Evolutionary conservation across 1,139 yeast genomes (phyloP).

Genomic region (Lodderomyces jiufengensis): DNA sequence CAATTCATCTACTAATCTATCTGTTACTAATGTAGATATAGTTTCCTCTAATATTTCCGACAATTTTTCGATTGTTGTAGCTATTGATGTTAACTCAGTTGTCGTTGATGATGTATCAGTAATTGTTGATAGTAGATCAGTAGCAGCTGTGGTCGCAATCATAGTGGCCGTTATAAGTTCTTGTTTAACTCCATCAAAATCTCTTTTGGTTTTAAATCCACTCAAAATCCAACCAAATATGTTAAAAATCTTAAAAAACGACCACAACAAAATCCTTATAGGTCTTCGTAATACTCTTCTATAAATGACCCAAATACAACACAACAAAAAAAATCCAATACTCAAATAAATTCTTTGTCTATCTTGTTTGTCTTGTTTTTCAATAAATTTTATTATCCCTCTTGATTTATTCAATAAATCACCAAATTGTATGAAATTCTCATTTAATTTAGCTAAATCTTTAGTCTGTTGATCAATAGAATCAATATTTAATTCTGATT

Average conservation of each 20-base stretch:
- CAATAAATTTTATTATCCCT: constrained; percentile 58
- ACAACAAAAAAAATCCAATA: constrained; percentile 52
- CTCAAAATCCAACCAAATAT: constrained; percentile 28
- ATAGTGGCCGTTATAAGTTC: constrained; percentile 6
- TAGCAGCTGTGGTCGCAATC: constrained; percentile 5
- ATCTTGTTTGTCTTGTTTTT: constrained; percentile 64
- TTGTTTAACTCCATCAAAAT: no score
- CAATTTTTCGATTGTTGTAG: not conserved
- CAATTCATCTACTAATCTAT: constrained; percentile 10
- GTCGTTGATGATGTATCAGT: constrained; percentile 1
- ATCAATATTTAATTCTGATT: constrained; percentile 60
- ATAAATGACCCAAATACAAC: constrained; percentile 64
- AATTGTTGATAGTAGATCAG: not conserved
- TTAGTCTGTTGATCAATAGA: constrained; percentile 58
- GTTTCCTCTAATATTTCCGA: constrained; percentile 2
- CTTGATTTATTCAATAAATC: constrained; percentile 52
- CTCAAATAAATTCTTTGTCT: constrained; percentile 57
- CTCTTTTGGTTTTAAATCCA: no score
- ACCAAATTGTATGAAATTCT: constrained; percentile 51
- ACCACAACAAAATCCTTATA: constrained; percentile 55
- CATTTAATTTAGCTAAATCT: constrained; percentile 47
- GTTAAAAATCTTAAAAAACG: constrained; percentile 45
- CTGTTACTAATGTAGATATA: constrained; percentile 3
- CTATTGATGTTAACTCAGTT: no score
- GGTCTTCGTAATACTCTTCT: constrained; percentile 59